Conservation (phyloP, 2,329 filamentous ascomycete genomes). For the Corynespora cassiicola region DNA sequence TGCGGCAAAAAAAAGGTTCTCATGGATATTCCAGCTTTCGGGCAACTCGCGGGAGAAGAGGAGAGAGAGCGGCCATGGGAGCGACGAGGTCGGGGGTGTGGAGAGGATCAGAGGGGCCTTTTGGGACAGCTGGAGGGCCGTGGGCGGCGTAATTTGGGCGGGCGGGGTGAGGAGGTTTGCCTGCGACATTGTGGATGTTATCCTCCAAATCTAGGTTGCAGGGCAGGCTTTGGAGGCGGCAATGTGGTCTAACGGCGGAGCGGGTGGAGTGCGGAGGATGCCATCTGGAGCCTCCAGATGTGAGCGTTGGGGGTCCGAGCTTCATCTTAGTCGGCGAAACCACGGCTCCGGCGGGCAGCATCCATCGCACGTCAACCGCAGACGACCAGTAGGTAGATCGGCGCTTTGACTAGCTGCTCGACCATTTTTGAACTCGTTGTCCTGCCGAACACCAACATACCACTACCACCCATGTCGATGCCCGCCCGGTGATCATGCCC, state of each 20-base stretch:
- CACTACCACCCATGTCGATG: slow-evolving; percentile 1
- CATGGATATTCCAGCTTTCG: slow-evolving; percentile 84
- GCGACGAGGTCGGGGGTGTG: slow-evolving; percentile 45
- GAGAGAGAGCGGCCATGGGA: slow-evolving; percentile 60
- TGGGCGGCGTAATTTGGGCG: slow-evolving; percentile 43
- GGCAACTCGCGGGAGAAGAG: slow-evolving; percentile 68
- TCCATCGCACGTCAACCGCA: slow-evolving; percentile 20
- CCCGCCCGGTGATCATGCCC: slow-evolving; percentile 36
- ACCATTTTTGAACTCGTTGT: slow-evolving; percentile 1
- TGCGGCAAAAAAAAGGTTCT: slow-evolving; percentile 85
- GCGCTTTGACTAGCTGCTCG: slow-evolving; percentile 1
- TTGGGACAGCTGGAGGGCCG: slow-evolving; percentile 55
- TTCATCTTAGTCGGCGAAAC: slow-evolving; percentile 31
- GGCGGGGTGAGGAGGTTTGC: slow-evolving; percentile 50
- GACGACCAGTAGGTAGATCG: no score
- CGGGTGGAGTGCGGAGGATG: slow-evolving; percentile 3
- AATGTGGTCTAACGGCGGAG: no score
- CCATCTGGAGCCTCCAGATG: no score
- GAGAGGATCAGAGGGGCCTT: slow-evolving; percentile 50
- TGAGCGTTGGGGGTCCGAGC: no score
- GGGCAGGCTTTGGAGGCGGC: no score
- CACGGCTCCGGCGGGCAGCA: slow-evolving; percentile 18
- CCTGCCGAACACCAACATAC: no score
- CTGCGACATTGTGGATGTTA: slow-evolving; percentile 28
- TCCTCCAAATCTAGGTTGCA: no score